A percentile compares a stretch with the other conserved stretches of the same genome.
These are phyloP conservation scores for Lactifluus subvellereus DNA, from an alignment of 768 basidiomycete species.

Conservation along the genomic window DNA sequence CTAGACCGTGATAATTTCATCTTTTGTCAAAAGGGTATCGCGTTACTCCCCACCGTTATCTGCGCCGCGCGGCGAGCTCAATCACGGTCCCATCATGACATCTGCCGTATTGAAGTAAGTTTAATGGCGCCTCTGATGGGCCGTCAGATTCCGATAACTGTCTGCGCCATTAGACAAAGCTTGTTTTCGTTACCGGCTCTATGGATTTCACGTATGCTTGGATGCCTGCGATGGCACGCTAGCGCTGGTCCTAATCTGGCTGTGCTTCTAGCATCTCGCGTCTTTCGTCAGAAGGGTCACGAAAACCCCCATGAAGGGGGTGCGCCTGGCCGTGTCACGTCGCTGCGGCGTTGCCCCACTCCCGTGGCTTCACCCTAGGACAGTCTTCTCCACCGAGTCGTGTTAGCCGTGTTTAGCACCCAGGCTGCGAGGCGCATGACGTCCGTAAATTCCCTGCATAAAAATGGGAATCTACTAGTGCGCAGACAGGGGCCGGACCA, in stretches of 20 bases:
- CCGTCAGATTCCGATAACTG: slow-evolving; percentile 5
- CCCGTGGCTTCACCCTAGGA: background rate
- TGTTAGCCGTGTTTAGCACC: background rate
- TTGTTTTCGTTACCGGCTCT: slow-evolving; percentile 10
- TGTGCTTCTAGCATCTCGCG: slow-evolving; percentile 9
- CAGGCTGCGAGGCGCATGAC: slow-evolving; percentile 1
- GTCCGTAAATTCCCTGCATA: background rate
- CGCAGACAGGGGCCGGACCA: background rate
- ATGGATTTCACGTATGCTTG: slow-evolving; percentile 12
- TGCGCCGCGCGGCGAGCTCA: background rate
- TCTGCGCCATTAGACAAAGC: slow-evolving; percentile 8
- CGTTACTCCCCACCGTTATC: background rate
- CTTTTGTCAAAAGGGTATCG: slow-evolving; percentile 8
- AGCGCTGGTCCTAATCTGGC: background rate
- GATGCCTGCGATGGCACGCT: slow-evolving; percentile 1
- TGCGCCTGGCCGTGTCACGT: background rate
- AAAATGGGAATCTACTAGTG: background rate
- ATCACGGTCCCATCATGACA: slow-evolving; percentile 11
- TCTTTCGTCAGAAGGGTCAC: background rate
- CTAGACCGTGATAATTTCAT: slow-evolving; percentile 23
- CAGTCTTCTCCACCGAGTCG: background rate
- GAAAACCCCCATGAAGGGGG: background rate
- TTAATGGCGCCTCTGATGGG: slow-evolving; percentile 10
- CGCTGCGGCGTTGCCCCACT: background rate
- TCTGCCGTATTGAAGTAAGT: slow-evolving; percentile 13